Evolutionary conservation across 352 stramenopile genomes (phyloP), one percentile per base, ranked within the genome.

Genomic region (Thalassiosira delicatula): DNA sequence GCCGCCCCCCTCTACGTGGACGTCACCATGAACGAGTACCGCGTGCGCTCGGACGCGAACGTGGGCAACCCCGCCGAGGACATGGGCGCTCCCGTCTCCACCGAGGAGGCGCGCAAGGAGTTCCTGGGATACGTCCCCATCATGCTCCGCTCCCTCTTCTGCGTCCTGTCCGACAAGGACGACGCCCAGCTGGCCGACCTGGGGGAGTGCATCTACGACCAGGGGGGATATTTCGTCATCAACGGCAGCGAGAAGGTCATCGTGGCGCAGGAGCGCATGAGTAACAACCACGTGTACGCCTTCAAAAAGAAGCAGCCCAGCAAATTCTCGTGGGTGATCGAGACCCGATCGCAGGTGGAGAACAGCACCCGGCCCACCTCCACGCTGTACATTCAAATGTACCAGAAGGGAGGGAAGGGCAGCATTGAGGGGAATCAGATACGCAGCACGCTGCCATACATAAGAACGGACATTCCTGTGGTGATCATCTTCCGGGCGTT

Each of bases 231-330:
- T 90, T 99, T 99, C 90, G 96, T 99, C 54, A 94, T 94, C 59
- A 94, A 94, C 80, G 90, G 91, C 30, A 91, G 79, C 40, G 90
- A 94, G 77, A 95, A 94, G 70, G 98, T 99, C 68, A 95, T 99
- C 53, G 98, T 99, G 82, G 97, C 97, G 0, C 97, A 99, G 84
- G 98, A 99, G 84, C 95, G 98, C 40, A 98, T 99, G 93, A 98
- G 94, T 63, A 99, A 99, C 90, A 99, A 99, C 94, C 97, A 99
- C 90, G 97, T 99, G 17, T 99, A 99, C 91, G 98, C 97, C 40
- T 99, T 99, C 89, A 92, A 96, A 73, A 99, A 99, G 94, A 98
- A 97, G 72, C 95, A 96, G 61, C 96, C 96, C 19, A 97, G 93
- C 86, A 99, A 99, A 88, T 97, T 95, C 76, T 91, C 83, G 8